These are phyloP conservation scores for Phytophthora brassicae DNA, from an alignment of 352 stramenopile species.

Conservation along the genomic window DNA sequence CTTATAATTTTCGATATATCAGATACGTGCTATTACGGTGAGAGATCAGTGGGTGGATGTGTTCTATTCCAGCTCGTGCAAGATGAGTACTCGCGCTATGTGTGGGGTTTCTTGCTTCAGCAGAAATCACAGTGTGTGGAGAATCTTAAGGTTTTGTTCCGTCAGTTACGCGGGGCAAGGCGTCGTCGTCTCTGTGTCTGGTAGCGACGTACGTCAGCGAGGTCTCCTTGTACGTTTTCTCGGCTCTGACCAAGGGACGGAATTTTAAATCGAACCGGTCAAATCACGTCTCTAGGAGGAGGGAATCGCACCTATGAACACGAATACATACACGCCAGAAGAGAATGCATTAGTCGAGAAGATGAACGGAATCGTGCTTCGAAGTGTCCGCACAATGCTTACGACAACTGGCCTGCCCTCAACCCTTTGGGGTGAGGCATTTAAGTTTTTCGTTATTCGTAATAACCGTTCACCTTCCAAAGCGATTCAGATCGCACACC, in stretches of 20 bases:
- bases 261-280: not conserved
- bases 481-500: slow-evolving; percentile 1
- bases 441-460: not conserved
- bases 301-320: not conserved
- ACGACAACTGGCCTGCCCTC: not conserved
- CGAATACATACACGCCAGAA: slow-evolving; percentile 1
- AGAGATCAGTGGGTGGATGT: not conserved
- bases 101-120: not conserved
- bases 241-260: not conserved
- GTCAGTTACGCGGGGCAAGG: no score
- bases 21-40: not conserved
- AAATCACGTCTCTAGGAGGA: not conserved
- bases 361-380: not conserved
- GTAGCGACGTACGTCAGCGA: no score
- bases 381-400: slow-evolving; percentile 3
- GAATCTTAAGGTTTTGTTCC: not conserved
- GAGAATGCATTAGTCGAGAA: not conserved
- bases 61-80: not conserved
- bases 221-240: not conserved
- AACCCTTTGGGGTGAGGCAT: slow-evolving; percentile 2
- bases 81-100: not conserved
- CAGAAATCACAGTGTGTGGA: not conserved
- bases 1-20: no score
- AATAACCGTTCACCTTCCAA: slow-evolving; percentile 4
- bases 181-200: no score